Evolutionary conservation across 495 filamentous ascomycete genomes (phyloP).

Genomic region (Trypethelium eluteriae): DNA sequence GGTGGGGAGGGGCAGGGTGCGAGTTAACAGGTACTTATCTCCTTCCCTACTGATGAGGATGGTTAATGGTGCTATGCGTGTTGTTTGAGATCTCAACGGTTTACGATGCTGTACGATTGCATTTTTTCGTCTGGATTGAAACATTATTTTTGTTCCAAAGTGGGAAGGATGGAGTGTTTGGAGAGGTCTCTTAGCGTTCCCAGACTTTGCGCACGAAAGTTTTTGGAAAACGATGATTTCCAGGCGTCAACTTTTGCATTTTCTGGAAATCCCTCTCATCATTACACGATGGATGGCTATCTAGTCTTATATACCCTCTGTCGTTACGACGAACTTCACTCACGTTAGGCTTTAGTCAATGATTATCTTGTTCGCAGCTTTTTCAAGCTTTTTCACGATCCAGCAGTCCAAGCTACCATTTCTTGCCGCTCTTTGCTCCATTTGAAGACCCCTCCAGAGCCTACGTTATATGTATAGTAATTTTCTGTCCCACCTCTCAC

Average conservation of each 20-base stretch:
- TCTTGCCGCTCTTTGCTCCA: constrained; percentile 50
- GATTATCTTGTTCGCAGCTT: no score
- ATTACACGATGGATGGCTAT: neutral
- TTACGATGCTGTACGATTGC: neutral
- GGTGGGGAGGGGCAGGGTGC: neutral
- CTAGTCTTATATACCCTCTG: neutral
- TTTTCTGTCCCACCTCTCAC: constrained; percentile 62
- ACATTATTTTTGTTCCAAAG: neutral
- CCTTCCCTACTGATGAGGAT: neutral
- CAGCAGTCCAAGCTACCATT: constrained; percentile 47
- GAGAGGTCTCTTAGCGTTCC: neutral
- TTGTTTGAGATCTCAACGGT: neutral
- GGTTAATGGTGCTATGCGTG: neutral
- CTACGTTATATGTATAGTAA: constrained; percentile 70
- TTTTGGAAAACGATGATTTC: neutral
- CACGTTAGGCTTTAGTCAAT: neutral
- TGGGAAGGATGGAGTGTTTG: neutral
- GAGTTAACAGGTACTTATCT: neutral
- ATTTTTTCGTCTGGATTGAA: neutral
- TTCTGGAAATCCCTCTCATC: neutral
- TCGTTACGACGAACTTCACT: neutral
- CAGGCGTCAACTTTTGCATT: neutral
- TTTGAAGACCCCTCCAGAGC: constrained; percentile 51
- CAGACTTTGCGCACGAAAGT: no score
- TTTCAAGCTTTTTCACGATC: no score